Evolutionary conservation across 345 rosid genomes (phyloP).

Genomic region (Populus tremula): DNA sequence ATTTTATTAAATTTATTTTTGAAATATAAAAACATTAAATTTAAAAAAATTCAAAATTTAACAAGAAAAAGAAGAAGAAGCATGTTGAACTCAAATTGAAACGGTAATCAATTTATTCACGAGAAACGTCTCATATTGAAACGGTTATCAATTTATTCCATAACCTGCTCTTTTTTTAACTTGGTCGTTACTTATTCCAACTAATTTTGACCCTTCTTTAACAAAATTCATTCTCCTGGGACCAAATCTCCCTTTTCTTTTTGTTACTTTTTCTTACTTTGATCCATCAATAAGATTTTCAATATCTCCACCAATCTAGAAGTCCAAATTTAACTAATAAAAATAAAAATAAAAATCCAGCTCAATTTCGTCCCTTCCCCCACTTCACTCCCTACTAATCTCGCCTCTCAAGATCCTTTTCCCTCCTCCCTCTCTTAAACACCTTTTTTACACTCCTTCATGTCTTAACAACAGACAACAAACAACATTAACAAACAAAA

Average conservation of each 20-base stretch:
- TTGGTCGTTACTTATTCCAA: neutral
- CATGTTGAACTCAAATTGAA: too few species aligned
- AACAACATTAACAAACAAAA: too few species aligned
- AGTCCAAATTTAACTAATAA: neutral
- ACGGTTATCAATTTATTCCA: neutral
- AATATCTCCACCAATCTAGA: neutral
- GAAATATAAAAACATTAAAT: too few species aligned
- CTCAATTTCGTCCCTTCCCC: neutral
- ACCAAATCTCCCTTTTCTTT: neutral
- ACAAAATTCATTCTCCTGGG: neutral
- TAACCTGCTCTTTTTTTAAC: neutral
- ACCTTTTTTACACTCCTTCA: neutral
- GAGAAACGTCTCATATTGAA: neutral
- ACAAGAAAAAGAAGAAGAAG: too few species aligned
- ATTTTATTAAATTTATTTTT: too few species aligned
- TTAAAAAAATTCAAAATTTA: too few species aligned
- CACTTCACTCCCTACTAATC: slow-evolving; percentile 10
- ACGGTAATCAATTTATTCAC: too few species aligned
- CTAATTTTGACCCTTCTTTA: neutral
- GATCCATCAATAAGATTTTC: neutral
- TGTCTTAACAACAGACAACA: neutral
- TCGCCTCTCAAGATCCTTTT: neutral
- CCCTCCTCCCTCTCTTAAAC: neutral
- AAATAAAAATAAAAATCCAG: neutral
- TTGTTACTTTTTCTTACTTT: neutral